Conservation (phyloP, 257 asterid species). For the Verbascum thapsus region DNA sequence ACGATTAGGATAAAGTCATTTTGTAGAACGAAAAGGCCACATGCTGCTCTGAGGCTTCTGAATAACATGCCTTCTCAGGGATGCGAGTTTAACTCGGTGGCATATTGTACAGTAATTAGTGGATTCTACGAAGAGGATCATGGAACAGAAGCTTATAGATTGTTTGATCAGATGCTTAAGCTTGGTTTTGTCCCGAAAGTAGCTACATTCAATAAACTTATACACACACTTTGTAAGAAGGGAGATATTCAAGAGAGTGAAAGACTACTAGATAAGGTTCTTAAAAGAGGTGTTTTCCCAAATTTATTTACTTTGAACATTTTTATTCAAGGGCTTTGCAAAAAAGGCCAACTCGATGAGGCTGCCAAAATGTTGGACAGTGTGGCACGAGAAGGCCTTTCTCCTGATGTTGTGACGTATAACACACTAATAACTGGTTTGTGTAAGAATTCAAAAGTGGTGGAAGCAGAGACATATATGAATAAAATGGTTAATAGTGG, state of each 20-base stretch:
- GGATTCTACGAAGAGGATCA: constrained; percentile 72
- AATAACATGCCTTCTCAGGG: constrained; percentile 81
- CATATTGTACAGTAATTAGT: constrained; percentile 71
- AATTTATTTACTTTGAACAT: constrained; percentile 81
- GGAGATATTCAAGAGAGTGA: constrained; percentile 73
- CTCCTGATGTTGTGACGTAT: constrained; percentile 80
- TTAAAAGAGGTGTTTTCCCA: constrained; percentile 73
- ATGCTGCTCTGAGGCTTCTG: constrained; percentile 83
- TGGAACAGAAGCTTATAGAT: constrained; percentile 49
- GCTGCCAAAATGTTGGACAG: constrained; percentile 66
- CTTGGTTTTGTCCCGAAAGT: constrained; percentile 63
- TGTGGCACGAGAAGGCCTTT: constrained; percentile 47
- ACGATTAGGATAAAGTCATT: constrained; percentile 86
- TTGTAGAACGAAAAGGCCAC: constrained; percentile 77
- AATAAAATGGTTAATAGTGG: constrained; percentile 80
- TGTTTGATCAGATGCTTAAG: constrained; percentile 77
- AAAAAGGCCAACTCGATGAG: constrained; percentile 56
- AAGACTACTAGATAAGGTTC: constrained; percentile 69
- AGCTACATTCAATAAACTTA: constrained; percentile 74
- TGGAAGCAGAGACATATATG: constrained; percentile 73
- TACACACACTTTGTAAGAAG: constrained; percentile 72
- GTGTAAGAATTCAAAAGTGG: constrained; percentile 77
- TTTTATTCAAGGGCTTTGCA: constrained; percentile 82
- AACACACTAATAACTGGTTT: constrained; percentile 82
- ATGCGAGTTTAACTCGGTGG: constrained; percentile 68